Conservation (phyloP, 2,329 filamentous ascomycete species). For the Spiromastix sp. region DNA sequence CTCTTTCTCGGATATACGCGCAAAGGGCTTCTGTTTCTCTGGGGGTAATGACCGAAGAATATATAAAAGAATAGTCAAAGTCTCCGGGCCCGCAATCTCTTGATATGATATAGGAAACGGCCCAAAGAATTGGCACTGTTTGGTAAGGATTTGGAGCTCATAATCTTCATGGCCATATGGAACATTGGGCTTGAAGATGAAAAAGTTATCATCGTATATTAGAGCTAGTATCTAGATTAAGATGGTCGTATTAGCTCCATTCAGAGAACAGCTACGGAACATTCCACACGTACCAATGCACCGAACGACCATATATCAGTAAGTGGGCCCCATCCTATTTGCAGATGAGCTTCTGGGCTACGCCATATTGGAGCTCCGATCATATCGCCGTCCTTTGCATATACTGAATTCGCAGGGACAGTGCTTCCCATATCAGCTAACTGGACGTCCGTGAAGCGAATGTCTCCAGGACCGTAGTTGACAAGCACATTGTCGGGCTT, state of each 20-base stretch:
- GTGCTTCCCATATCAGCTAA: slow-evolving; percentile 13
- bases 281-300: slow-evolving; percentile 3
- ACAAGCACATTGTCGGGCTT: slow-evolving; percentile 15
- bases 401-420: slow-evolving; percentile 8
- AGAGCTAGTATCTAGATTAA: slow-evolving; percentile 12
- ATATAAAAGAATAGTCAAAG: slow-evolving; percentile 8
- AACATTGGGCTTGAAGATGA: slow-evolving; percentile 12
- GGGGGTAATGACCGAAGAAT: slow-evolving; percentile 8
- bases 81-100: slow-evolving; percentile 6
- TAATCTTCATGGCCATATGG: slow-evolving; percentile 15
- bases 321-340: slow-evolving; percentile 12
- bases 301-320: slow-evolving; percentile 17
- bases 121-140: slow-evolving; percentile 14
- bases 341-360: slow-evolving; percentile 14
- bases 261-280: neutral
- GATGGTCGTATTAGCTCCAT: neutral
- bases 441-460: slow-evolving; percentile 13
- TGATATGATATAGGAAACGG: slow-evolving; percentile 13
- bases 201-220: slow-evolving; percentile 13
- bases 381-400: slow-evolving; percentile 10
- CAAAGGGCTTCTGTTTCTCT: slow-evolving; percentile 8
- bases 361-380: slow-evolving; percentile 13
- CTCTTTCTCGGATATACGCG: slow-evolving; percentile 6
- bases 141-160: slow-evolving; percentile 12
- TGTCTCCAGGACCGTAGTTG: slow-evolving; percentile 8